Percentiles rank a stretch among this genome's conserved stretches.
Conservation (phyloP, 805 yeast genomes). For the Yamadazyma olivae region DNA sequence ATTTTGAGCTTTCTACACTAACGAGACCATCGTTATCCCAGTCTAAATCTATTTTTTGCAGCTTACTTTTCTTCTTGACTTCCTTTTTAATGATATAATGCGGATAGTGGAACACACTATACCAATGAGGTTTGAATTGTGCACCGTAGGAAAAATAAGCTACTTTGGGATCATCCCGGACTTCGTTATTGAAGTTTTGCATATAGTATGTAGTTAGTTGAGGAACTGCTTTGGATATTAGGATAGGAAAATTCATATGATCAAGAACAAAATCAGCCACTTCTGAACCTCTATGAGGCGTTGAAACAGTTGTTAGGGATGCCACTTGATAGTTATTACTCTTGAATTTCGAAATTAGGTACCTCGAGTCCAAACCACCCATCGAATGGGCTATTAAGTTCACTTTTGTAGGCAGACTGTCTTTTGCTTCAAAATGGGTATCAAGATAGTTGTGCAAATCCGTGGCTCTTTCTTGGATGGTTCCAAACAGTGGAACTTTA, state of each 20-base stretch:
- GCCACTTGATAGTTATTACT: slow-evolving; percentile 53
- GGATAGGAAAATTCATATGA: slow-evolving; percentile 16
- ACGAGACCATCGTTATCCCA: slow-evolving; percentile 77
- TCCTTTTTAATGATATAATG: slow-evolving; percentile 55
- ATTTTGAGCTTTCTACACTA: slow-evolving; percentile 68
- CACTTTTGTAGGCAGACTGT: slow-evolving; percentile 41
- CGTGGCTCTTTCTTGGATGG: slow-evolving; percentile 66
- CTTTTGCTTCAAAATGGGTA: slow-evolving; percentile 15
- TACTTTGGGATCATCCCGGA: slow-evolving; percentile 58
- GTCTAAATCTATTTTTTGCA: slow-evolving; percentile 1
- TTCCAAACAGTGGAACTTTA: slow-evolving; percentile 79
- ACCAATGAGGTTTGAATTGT: slow-evolving; percentile 57
- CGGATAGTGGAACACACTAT: slow-evolving; percentile 57
- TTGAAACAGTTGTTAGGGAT: slow-evolving; percentile 78
- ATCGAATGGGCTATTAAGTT: slow-evolving; percentile 86
- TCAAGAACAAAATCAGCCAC: slow-evolving; percentile 68
- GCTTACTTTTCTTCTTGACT: background rate
- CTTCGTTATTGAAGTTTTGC: slow-evolving; percentile 49
- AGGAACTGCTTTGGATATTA: slow-evolving; percentile 41
- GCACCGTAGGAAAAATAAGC: slow-evolving; percentile 85
- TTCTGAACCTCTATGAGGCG: slow-evolving; percentile 87
- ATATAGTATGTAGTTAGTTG: slow-evolving; percentile 63
- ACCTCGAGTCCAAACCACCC: slow-evolving; percentile 91
- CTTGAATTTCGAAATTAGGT: slow-evolving; percentile 53
- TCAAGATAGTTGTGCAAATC: slow-evolving; percentile 51